A percentile compares a stretch with the other conserved stretches of the same genome.
These are phyloP conservation scores for Basidiobolus meristosporus DNA, from an alignment of 371 early-diverging fungal species.

Conservation along the genomic window DNA sequence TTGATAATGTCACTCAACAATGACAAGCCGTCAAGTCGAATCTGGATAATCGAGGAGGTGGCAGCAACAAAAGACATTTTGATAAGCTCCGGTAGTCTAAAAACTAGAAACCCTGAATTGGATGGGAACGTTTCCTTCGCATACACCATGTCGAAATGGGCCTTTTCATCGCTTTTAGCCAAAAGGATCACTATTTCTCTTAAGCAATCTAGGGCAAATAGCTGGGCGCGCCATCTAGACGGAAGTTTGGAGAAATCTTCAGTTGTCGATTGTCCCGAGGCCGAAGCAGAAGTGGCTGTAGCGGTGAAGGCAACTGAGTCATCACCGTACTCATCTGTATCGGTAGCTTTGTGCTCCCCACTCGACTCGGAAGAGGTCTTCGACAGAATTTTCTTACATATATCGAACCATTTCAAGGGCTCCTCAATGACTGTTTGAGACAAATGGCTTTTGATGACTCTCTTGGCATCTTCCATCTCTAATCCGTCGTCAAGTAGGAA, in stretches of 20 bases:
- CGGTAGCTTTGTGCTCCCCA: too few species aligned
- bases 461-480: conserved; percentile 50
- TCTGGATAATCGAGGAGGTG: conserved; percentile 54
- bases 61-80: conserved; percentile 72
- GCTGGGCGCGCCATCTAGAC: background rate
- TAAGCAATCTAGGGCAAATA: background rate
- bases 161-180: background rate
- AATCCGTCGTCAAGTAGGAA: conserved; percentile 59
- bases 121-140: background rate
- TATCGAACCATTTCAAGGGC: too few species aligned
- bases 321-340: too few species aligned
- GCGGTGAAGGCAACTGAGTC: too few species aligned
- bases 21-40: conserved; percentile 55
- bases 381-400: too few species aligned
- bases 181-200: background rate
- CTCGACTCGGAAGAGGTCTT: too few species aligned
- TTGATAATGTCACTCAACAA: conserved; percentile 47
- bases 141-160: background rate
- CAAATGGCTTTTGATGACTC: conserved; percentile 47
- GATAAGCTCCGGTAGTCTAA: conserved; percentile 59
- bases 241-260: too few species aligned
- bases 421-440: conserved; percentile 47
- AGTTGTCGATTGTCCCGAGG: too few species aligned
- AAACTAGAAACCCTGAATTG: conserved; percentile 19
- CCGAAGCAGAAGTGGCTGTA: too few species aligned